phyloP scores from a whole-genome alignment of 2,329 filamentous ascomycete species.

The Diaporthe humulicola region DNA sequence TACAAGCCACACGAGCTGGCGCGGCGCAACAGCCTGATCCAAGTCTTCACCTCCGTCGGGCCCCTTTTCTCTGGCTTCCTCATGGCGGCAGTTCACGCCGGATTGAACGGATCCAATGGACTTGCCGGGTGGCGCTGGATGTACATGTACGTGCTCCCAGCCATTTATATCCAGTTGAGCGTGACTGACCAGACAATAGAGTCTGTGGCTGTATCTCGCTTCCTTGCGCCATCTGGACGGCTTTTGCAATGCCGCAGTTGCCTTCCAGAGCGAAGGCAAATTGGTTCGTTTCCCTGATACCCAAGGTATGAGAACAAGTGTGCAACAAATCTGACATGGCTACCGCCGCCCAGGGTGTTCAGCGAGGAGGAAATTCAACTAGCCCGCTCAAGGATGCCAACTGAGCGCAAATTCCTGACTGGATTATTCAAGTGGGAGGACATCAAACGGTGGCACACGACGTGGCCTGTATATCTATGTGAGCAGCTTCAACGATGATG shows the following conservation, averaged over 20 bases:
- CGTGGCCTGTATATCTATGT: slow-evolving; percentile 48
- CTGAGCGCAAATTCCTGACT: slow-evolving; percentile 43
- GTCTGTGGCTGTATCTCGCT: slow-evolving; percentile 1
- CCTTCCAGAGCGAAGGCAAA: slow-evolving; percentile 11
- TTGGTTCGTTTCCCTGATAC: neutral
- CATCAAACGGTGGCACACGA: slow-evolving; percentile 47
- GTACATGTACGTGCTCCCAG: neutral
- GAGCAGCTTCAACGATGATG: fast-evolving
- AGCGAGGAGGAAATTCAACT: slow-evolving; percentile 6
- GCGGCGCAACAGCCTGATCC: slow-evolving; percentile 47
- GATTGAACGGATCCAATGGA: neutral
- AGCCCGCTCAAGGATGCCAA: slow-evolving; percentile 27
- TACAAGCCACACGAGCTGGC: slow-evolving; percentile 49
- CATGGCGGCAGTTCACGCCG: slow-evolving; percentile 1
- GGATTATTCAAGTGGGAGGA: slow-evolving; percentile 49
- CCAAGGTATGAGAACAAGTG: neutral
- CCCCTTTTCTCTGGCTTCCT: slow-evolving; percentile 44
- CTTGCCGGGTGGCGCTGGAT: slow-evolving; percentile 11
- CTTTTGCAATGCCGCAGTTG: slow-evolving; percentile 1
- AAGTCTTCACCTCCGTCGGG: slow-evolving; percentile 45
- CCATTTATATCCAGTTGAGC: fast-evolving
- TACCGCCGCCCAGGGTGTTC: neutral
- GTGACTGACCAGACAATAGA: neutral
- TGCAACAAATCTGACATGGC: neutral
- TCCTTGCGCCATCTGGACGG: slow-evolving; percentile 4